A percentile compares a stretch with the other conserved stretches of the same genome.
Conservation (phyloP, 768 basidiomycete species). For the Suillus alpinus region DNA sequence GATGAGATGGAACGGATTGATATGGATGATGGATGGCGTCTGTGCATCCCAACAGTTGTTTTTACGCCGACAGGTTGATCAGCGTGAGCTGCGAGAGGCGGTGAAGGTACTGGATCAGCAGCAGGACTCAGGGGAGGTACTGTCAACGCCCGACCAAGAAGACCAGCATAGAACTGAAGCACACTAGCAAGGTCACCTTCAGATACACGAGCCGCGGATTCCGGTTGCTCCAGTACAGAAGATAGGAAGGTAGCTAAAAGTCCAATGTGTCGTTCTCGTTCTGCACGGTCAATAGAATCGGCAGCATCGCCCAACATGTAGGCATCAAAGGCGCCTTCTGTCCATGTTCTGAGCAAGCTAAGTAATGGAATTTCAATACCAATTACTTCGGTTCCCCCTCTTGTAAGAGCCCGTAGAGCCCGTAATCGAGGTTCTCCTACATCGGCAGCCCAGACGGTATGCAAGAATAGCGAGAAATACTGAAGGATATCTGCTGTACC, state of each 20-base stretch:
- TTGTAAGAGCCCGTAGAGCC: conserved; percentile 63
- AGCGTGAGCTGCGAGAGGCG: conserved; percentile 31
- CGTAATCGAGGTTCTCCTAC: conserved; percentile 71
- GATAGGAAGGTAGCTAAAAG: conserved; percentile 58
- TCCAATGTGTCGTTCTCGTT: conserved; percentile 65
- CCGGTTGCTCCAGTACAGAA: conserved; percentile 45
- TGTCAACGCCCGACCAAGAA: conserved; percentile 55
- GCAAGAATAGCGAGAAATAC: conserved; percentile 62
- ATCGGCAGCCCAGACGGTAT: conserved; percentile 57
- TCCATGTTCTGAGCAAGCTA: conserved; percentile 60
- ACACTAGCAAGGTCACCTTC: conserved; percentile 57
- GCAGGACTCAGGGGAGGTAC: conserved; percentile 22
- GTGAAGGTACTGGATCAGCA: conserved; percentile 12
- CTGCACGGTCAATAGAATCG: conserved; percentile 43
- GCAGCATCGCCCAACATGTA: conserved; percentile 32
- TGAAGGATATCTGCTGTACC: conserved; percentile 58
- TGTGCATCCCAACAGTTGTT: conserved; percentile 40
- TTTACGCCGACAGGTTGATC: conserved; percentile 23
- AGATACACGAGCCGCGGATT: conserved; percentile 57
- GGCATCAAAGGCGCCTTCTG: conserved; percentile 60
- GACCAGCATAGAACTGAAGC: conserved; percentile 54
- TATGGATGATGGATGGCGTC: conserved; percentile 60
- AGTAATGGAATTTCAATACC: conserved; percentile 64
- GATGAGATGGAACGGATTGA: conserved; percentile 46
- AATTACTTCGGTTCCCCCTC: conserved; percentile 54